Evolutionary conservation across 306 rosid genomes (phyloP), one percentile per base, ranked within the genome.

Genomic region (Rosa persica): DNA sequence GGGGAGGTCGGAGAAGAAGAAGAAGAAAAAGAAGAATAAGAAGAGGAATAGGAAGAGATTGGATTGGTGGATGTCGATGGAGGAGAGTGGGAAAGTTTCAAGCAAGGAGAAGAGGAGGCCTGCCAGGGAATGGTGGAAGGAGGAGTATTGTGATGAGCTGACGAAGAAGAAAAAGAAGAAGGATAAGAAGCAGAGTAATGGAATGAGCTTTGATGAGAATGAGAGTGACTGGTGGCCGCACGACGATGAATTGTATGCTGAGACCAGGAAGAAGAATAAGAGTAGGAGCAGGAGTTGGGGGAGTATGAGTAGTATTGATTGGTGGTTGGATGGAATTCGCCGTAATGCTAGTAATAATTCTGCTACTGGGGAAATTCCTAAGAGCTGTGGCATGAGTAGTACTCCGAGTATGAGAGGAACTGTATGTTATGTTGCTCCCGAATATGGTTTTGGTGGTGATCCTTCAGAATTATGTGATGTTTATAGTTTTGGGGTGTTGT

Each of bases 371-470:
- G 98, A 95, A 9, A 88, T 95, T 77, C 91, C 96, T 16, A 88
- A 82, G 84, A 91, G 98, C 80, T 92, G 97, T 72, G 97, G 96
- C n/a, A 76, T 89, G 54, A 96, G 97, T 86, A 96, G 94, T 52
- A 96, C 99, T 40, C 99, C 99, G 4, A 96, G 99, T 78, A 89
- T 90, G 94, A 91, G 99, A 67, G 99, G 99, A 80, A 93, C 99
- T 0, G 91, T 96, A 40, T 93, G 96, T 84, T 96, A 96, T 80
- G 87, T 89, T 84, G 99, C 99, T 54, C 99, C 99, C 0, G 99
- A 96, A 61, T 93, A 86, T 69, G 98, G 98, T 23, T 84, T 52
- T 22, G 97, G 98, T 4, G 97, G 57, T 12, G 91, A 93, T 81
- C 86, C 91, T 42, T 90, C 97, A 0, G 98, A 96, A 79, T 93